Evolutionary conservation across 805 yeast species (phyloP), one percentile per base, ranked within the genome.

Genomic region (Teunomyces barrocoloradensis): DNA sequence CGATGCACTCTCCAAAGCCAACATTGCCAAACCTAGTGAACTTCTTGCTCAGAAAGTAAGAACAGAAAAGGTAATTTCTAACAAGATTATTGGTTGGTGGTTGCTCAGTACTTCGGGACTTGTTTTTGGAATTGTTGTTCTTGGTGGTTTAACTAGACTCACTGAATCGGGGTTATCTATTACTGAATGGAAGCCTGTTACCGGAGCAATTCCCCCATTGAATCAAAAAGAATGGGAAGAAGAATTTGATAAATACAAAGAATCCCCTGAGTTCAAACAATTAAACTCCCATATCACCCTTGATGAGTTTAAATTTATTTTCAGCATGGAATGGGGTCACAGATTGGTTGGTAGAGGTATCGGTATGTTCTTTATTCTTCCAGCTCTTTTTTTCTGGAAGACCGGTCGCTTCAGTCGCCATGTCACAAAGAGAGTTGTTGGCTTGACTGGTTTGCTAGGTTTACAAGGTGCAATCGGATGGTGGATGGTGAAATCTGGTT

Each of bases 401-500:
- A 71, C 84, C 3, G 80, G 81, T 35, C 82, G 74, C 53, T 82
- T 92, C 9, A 82, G 90, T 2, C 68, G 80, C 3, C 82, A 82
- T 49, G 85, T 87, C 3, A 84, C 88, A 42, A 72, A 73, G 47
- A 78, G 89, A 55, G 72, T 94, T 12, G 66, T 87, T 17, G 88
- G 88, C 1, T 78, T 94, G 40, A 79, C 96, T 36, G 82, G 77
- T 0, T 70, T 94, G 44, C 75, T 94, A 48, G 99, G 96, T 9
- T 71, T 94, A 42, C 99, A 94, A 73, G 99, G 99, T 45, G 87
- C 85, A 45, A 85, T 94, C 55, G 99, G 99, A 28, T 94, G 99
- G 99, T 94, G 99, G 99, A 94, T 94, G 99, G 99, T 94, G 44
- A 83, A 87, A 59, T 89, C 97, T 7, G 99, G 99, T 27, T 76